Base-by-base conservation (phyloP, 176 grass and related monocot species). In the Musa troglodytarum region DNA sequence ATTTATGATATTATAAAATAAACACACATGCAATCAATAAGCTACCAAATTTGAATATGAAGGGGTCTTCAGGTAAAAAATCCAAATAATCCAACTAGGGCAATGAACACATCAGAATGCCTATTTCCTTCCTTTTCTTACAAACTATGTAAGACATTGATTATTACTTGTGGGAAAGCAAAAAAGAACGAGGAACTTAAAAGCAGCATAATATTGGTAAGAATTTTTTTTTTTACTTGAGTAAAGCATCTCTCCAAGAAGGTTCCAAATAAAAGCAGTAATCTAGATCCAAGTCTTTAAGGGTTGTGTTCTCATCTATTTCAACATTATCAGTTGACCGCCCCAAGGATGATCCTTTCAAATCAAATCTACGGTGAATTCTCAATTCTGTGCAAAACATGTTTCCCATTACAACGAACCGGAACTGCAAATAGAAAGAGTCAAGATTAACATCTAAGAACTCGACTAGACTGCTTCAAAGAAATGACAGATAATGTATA, bases 201-300 rank as follows among this genome's bases (percentile, higher is more conserved):
- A 20, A 43, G 20, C 34, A 56, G 66, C 51, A 70, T 67, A 70
- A 49, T 2, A 63, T 17, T 58, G 52, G 49, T 65, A 20, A 21
- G 2, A 11, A 62, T 77, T 70, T 52, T 22, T 26, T 51, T 71
- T 4, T 49, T 21, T 81, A 98, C 94, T 87, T 98, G 53, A 98
- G 86, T 79, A 98, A 79, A 63, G 90, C 90, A 53, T 93, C 90
- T 69, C 90, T 90, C 94, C 94, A 98, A 54, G 94, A 98, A 83
- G 94, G 94, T 87, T 98, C 94, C 65, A 98, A 88, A 91, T 93
- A 98, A 86, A 98, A 98, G n/a, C 79, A 81, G 77, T 93, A 98
- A 63, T 93, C 88, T 53, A 98, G 88, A 86, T 98, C 94, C 78
- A 98, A 89, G 74, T 98, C 90, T 81, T 98, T 98, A 54, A 98